phyloP scores from a whole-genome alignment of 768 basidiomycete genomes.

The Leccinum obscurum region DNA sequence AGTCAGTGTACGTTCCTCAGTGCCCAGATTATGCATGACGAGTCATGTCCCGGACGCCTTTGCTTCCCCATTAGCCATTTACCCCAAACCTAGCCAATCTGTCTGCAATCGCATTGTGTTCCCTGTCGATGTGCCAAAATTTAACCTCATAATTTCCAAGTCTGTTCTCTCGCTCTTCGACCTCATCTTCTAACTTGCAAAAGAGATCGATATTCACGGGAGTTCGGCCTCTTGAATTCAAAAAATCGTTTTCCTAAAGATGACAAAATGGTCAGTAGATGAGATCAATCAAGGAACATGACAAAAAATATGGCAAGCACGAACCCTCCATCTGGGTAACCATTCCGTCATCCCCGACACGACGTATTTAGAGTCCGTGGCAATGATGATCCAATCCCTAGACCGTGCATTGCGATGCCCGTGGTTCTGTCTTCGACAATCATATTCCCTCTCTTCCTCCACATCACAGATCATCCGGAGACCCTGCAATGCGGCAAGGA shows the following conservation, averaged over 20 bases:
- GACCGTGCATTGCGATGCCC: background rate
- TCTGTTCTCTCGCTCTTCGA: background rate
- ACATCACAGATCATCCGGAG: slow-evolving; percentile 29
- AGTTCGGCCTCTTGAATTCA: background rate
- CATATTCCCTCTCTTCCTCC: slow-evolving; percentile 11
- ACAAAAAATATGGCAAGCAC: background rate
- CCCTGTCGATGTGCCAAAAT: background rate
- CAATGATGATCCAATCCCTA: background rate
- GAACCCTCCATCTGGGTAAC: background rate
- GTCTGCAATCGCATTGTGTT: background rate
- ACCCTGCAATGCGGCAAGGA: slow-evolving; percentile 5
- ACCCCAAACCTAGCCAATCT: background rate
- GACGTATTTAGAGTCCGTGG: background rate
- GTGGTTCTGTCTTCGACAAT: background rate
- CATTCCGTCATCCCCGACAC: background rate
- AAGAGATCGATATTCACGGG: background rate
- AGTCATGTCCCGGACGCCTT: too few relatives aligned
- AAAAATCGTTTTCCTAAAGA: background rate
- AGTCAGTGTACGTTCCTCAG: too few relatives aligned
- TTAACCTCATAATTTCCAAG: background rate
- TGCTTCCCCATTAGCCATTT: background rate
- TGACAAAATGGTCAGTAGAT: background rate
- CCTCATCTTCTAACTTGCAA: background rate
- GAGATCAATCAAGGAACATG: background rate
- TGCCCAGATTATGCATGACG: too few relatives aligned